These are phyloP conservation scores for Canavalia ensiformis DNA, from an alignment of 306 rosid genomes.

Conservation along the genomic window DNA sequence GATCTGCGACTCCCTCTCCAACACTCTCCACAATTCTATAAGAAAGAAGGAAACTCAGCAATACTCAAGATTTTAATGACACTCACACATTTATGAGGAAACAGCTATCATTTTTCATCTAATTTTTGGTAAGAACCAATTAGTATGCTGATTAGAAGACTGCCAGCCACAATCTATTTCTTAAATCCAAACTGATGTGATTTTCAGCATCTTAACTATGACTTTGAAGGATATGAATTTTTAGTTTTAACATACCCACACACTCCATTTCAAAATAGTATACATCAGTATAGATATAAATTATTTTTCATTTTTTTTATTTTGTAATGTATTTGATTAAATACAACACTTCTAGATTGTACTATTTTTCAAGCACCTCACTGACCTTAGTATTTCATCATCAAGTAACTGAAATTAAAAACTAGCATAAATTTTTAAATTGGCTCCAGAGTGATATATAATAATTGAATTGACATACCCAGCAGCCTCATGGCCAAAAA, in stretches of 20 bases:
- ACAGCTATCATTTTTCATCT: not conserved
- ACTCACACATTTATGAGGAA: not conserved
- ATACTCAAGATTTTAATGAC: not conserved
- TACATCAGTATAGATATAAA: no score
- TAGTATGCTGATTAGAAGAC: not conserved
- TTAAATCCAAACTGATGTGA: not conserved
- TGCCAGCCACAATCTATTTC: not conserved
- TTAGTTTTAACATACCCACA: not conserved
- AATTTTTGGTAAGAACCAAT: not conserved
- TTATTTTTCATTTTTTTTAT: not conserved
- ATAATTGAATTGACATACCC: constrained; percentile 42
- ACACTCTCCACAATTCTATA: constrained; percentile 54
- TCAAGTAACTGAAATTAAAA: not conserved
- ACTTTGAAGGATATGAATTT: not conserved
- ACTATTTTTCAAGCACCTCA: not conserved
- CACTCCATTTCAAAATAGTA: not conserved
- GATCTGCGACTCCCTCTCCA: constrained; percentile 50
- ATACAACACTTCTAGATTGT: not conserved
- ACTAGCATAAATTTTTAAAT: not conserved
- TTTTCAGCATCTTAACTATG: not conserved
- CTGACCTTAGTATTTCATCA: not conserved
- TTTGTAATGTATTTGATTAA: not conserved
- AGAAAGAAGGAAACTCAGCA: not conserved
- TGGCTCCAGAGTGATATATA: not conserved
- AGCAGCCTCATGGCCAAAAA: constrained; percentile 56